A percentile compares a stretch with the other conserved stretches of the same genome.
These are phyloP conservation scores for Dichotomocladium elegans DNA, from an alignment of 371 early-diverging fungal genomes.

Conservation along the genomic window DNA sequence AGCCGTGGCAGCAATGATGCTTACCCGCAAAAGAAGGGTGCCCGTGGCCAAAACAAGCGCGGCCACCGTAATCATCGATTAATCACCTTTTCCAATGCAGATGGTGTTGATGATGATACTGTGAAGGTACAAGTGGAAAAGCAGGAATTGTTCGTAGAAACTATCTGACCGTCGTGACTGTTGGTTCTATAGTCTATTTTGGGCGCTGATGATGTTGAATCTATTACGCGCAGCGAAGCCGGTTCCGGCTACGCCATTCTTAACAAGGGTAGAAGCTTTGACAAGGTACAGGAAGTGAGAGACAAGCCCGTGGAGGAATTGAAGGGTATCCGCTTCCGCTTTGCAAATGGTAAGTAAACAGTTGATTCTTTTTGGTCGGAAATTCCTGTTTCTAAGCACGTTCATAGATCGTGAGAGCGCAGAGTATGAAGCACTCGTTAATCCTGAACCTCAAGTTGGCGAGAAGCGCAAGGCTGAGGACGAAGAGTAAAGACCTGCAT, in stretches of 20 bases:
- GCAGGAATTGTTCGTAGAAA: too few species aligned
- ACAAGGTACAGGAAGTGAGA: not conserved
- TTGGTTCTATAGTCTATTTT: not conserved
- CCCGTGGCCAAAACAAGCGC: not conserved
- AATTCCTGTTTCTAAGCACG: not conserved
- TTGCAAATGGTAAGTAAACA: not conserved
- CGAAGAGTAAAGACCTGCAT: not conserved
- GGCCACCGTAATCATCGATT: not conserved
- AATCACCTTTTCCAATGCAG: not conserved
- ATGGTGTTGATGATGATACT: not conserved
- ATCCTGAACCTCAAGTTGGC: not conserved
- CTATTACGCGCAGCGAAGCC: not conserved
- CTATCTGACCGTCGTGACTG: not conserved
- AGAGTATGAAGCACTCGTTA: not conserved
- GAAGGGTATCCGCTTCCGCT: not conserved
- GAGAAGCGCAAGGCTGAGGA: conserved; percentile 11
- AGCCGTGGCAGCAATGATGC: not conserved
- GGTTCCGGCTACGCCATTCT: not conserved
- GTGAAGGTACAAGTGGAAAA: not conserved
- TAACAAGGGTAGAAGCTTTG: not conserved
- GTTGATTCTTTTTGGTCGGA: not conserved
- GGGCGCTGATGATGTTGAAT: not conserved
- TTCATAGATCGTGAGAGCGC: not conserved
- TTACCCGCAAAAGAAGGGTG: not conserved
- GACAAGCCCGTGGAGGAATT: not conserved